These are phyloP conservation scores for Pseudogymnoascus sp. DNA, from an alignment of 2,329 filamentous ascomycete species.

Conservation along the genomic window DNA sequence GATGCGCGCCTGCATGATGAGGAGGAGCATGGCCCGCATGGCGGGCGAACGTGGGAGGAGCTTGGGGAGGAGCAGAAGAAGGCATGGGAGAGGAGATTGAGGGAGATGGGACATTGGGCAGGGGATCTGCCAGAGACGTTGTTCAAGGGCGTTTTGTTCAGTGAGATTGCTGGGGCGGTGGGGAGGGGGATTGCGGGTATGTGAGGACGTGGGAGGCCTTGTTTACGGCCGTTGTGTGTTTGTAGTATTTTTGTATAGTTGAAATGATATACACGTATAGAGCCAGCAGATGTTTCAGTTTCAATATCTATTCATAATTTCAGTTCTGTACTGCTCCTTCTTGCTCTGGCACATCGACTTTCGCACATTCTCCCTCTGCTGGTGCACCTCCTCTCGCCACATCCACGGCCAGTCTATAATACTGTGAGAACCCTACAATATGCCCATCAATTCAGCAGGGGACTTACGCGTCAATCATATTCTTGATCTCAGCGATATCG, in stretches of 20 bases:
- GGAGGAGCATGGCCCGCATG: conserved; percentile 19
- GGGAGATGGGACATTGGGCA: conserved; percentile 27
- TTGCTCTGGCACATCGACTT: not conserved
- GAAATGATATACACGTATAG: not conserved
- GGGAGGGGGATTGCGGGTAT: conserved; percentile 15
- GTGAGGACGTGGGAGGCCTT: not conserved
- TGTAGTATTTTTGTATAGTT: not conserved
- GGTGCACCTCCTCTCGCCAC: not conserved
- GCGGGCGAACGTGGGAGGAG: conserved; percentile 26
- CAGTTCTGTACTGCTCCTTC: not conserved
- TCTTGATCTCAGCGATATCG: not conserved
- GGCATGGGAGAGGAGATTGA: conserved; percentile 26
- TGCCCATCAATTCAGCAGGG: not conserved
- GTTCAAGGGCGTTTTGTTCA: conserved; percentile 29
- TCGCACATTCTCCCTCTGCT: not conserved
- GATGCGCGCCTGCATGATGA: conserved; percentile 23
- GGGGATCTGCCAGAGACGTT: conserved; percentile 26
- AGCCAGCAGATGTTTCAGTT: too few relatives aligned
- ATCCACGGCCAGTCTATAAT: not conserved
- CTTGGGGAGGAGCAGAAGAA: conserved; percentile 23
- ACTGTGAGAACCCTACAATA: not conserved
- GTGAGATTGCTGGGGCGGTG: conserved; percentile 26
- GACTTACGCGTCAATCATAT: not conserved
- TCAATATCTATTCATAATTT: not conserved
- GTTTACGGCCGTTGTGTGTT: not conserved